phyloP scores from a whole-genome alignment of 169 alveolate species.

The Pseudocohnilembus persalinus region DNA sequence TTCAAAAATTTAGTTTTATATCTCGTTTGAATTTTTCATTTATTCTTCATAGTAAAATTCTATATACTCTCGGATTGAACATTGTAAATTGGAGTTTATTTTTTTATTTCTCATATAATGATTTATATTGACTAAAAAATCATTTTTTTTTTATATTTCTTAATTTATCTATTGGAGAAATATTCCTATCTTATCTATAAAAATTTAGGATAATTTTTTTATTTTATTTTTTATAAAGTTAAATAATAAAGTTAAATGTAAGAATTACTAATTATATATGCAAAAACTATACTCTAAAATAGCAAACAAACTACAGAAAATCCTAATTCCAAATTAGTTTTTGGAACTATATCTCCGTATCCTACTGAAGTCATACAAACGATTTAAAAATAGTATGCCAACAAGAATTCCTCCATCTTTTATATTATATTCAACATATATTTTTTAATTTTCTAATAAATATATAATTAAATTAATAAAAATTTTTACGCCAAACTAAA shows the following conservation, averaged over 20 bases:
- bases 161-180: background rate
- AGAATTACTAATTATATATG: background rate
- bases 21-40: slow-evolving; percentile 8
- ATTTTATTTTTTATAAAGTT: no score
- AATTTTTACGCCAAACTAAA: background rate
- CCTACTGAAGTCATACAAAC: background rate
- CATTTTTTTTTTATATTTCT: background rate
- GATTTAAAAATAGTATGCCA: no score
- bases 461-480: no score
- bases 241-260: no score
- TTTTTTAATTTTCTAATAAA: no score
- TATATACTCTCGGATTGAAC: slow-evolving; percentile 27
- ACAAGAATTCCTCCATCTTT: background rate
- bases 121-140: slow-evolving; percentile 1
- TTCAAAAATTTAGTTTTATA: slow-evolving; percentile 20
- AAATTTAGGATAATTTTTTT: no score
- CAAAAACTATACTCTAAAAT: background rate
- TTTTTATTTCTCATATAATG: slow-evolving; percentile 31
- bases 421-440: no score
- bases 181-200: background rate
- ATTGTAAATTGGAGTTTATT: slow-evolving; percentile 11
- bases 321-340: background rate
- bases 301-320: background rate
- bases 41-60: slow-evolving; percentile 30
- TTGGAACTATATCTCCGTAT: background rate